A percentile compares a stretch with the other conserved stretches of the same genome.
phyloP scores from a whole-genome alignment of 495 filamentous ascomycete species.

The Daldinia bambusicola region DNA sequence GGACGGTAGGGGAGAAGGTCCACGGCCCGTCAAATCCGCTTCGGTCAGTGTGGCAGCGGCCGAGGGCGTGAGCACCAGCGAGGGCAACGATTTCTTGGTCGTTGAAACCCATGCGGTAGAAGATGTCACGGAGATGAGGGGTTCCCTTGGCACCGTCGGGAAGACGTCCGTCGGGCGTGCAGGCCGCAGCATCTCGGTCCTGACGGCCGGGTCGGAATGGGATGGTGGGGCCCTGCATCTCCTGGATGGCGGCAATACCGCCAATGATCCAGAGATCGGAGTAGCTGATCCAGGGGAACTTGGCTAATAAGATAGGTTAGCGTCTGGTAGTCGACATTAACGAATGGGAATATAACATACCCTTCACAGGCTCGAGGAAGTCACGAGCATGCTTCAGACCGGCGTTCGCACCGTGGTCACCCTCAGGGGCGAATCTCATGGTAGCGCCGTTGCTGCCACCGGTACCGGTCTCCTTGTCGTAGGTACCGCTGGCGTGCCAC shows the following conservation, averaged over 20 bases:
- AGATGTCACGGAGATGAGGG: constrained; percentile 89
- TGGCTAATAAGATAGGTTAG: constrained; percentile 61
- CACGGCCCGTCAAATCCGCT: constrained; percentile 92
- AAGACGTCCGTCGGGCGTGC: constrained; percentile 95
- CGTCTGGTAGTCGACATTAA: background rate
- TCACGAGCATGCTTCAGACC: constrained; percentile 88
- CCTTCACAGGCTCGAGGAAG: constrained; percentile 91
- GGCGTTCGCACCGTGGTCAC: constrained; percentile 92
- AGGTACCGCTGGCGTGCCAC: constrained; percentile 90
- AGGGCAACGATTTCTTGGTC: constrained; percentile 97
- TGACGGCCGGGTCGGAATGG: constrained; percentile 90
- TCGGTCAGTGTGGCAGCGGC: constrained; percentile 90
- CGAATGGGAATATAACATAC: constrained; percentile 52
- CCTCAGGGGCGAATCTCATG: constrained; percentile 95
- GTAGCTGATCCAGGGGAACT: constrained; percentile 96
- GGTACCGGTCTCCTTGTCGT: constrained; percentile 87
- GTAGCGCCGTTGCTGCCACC: constrained; percentile 97
- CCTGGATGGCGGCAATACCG: constrained; percentile 88
- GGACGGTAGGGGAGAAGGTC: constrained; percentile 93
- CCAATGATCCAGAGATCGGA: constrained; percentile 96
- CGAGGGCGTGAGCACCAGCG: constrained; percentile 88
- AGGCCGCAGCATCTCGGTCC: constrained; percentile 84
- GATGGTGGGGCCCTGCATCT: constrained; percentile 89
- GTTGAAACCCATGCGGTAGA: constrained; percentile 97
- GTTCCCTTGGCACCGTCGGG: constrained; percentile 86